A percentile compares a stretch with the other conserved stretches of the same genome.
phyloP scores from a whole-genome alignment of 768 basidiomycete species.

The Pleurotus giganteus region DNA sequence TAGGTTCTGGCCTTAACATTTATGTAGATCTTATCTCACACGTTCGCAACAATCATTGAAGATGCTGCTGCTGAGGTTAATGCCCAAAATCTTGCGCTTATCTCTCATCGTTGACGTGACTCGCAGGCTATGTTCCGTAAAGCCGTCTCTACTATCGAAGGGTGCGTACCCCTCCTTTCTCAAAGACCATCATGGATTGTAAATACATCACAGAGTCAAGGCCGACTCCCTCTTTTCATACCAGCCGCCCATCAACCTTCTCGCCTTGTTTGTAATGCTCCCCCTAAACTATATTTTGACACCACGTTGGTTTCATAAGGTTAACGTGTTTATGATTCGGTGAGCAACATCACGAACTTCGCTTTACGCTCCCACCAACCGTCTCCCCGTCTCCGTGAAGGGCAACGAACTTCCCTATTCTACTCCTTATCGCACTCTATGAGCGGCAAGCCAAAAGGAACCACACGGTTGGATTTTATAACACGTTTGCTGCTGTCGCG shows the following conservation, averaged over 20 bases:
- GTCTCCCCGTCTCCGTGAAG: conserved; percentile 30
- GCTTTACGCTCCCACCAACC: neutral
- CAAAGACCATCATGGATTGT: neutral
- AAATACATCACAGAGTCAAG: conserved; percentile 55
- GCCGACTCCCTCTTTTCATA: conserved; percentile 93
- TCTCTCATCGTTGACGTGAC: conserved; percentile 6
- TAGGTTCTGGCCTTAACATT: neutral
- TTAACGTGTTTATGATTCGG: conserved; percentile 89
- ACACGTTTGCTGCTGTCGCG: conserved; percentile 63
- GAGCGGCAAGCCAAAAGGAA: conserved; percentile 79
- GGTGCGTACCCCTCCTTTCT: conserved; percentile 39
- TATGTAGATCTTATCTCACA: conserved; percentile 85
- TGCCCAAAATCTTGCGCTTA: neutral
- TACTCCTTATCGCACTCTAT: conserved; percentile 78
- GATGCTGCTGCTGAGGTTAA: conserved; percentile 89
- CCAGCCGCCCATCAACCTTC: conserved; percentile 87
- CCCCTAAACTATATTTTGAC: conserved; percentile 83
- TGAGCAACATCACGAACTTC: conserved; percentile 20
- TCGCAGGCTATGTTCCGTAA: conserved; percentile 88
- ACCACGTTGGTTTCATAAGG: conserved; percentile 98
- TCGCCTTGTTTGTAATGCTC: conserved; percentile 84
- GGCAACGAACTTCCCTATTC: conserved; percentile 79
- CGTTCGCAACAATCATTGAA: conserved; percentile 90
- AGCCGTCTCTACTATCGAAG: conserved; percentile 93
- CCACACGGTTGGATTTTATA: conserved; percentile 65